Percentiles rank a stretch among this genome's conserved stretches.
phyloP scores from a whole-genome alignment of 768 basidiomycete species.

The Vararia minispora region DNA sequence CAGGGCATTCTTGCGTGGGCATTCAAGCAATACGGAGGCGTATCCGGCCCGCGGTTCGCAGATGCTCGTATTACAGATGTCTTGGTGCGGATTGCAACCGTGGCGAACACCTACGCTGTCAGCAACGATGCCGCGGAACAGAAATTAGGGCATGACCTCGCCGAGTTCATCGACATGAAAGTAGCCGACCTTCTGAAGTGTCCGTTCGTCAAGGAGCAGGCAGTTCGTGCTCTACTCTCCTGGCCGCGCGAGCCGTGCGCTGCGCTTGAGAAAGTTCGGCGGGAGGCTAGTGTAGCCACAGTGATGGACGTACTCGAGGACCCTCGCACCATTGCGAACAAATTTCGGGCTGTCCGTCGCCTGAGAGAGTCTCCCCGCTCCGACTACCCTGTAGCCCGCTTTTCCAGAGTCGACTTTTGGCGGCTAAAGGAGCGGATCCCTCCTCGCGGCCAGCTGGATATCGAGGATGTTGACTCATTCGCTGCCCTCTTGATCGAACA shows the following conservation, averaged over 20 bases:
- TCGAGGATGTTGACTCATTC: slow-evolving; percentile 65
- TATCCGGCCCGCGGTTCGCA: slow-evolving; percentile 23
- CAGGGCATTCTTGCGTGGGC: slow-evolving; percentile 78
- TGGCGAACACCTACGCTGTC: slow-evolving; percentile 43
- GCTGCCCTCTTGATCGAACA: slow-evolving; percentile 48
- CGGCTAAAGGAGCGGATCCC: slow-evolving; percentile 73
- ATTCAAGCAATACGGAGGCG: slow-evolving; percentile 38
- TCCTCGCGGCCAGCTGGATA: slow-evolving; percentile 35
- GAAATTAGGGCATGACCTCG: slow-evolving; percentile 34
- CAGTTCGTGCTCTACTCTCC: slow-evolving; percentile 50
- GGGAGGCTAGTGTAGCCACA: slow-evolving; percentile 33
- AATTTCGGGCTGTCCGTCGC: slow-evolving; percentile 64
- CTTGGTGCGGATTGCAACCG: slow-evolving; percentile 55
- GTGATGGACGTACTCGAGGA: slow-evolving; percentile 49
- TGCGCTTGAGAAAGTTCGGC: slow-evolving; percentile 31
- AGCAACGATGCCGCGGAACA: slow-evolving; percentile 20
- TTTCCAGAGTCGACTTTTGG: slow-evolving; percentile 67
- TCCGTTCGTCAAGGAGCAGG: slow-evolving; percentile 27
- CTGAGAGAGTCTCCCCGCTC: slow-evolving; percentile 38
- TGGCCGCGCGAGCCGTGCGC: slow-evolving; percentile 62
- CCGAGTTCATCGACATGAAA: slow-evolving; percentile 55
- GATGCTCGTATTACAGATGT: slow-evolving; percentile 52
- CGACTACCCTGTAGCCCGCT: slow-evolving; percentile 31
- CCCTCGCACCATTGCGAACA: slow-evolving; percentile 52
- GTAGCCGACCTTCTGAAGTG: slow-evolving; percentile 30